Base-by-base conservation (phyloP, 768 basidiomycete genomes). In the Cystobasidiopsis lactophilus region DNA sequence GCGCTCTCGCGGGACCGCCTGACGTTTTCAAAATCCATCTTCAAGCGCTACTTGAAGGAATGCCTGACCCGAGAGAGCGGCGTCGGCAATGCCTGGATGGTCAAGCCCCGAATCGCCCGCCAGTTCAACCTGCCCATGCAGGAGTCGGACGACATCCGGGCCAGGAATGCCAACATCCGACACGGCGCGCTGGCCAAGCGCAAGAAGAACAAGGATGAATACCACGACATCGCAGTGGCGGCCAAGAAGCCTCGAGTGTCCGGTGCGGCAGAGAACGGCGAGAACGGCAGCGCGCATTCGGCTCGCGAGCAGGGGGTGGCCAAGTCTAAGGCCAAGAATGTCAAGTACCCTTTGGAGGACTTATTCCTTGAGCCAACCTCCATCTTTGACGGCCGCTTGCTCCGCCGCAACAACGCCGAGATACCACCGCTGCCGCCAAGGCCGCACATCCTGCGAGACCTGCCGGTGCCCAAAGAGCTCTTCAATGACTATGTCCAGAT, bases 21-120 rank as follows among this genome's bases (percentile, higher is more conserved):
- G 19, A 78, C 85, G 19, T 96, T 96, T 68, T 91, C 86, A 27
- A 95, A 96, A 67, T 88, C 88, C 18, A 91, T 96, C 60, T 76
- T 98, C 27, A 84, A 88, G 58, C 80, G 88, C 16, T 95, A 91
- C 68, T 83, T 98, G 53, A 79, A 85, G 57, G 93, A 96, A 63
- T 91, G 86, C 61, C 82, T 98, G 2, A 81, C 85, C 62, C 78
- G 93, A 31, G 86, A 91, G 59, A 74, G 85, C 16, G 81, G 85
- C 9, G 80, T 91, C 26, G 86, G 85, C 7, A 84, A 85, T 1
- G 91, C 93, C 5, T 98, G 93, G 93, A 80, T 78, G 1, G 88
- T 96, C 29, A 95, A 95, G 66, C 76, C 76, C 1, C 68, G 72
- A 5, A 81, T 96, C 52, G 89, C 86, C 1, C 74, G 74, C 54